Conservation (phyloP, 495 filamentous ascomycete genomes). For the Penicillium robsamsonii region DNA sequence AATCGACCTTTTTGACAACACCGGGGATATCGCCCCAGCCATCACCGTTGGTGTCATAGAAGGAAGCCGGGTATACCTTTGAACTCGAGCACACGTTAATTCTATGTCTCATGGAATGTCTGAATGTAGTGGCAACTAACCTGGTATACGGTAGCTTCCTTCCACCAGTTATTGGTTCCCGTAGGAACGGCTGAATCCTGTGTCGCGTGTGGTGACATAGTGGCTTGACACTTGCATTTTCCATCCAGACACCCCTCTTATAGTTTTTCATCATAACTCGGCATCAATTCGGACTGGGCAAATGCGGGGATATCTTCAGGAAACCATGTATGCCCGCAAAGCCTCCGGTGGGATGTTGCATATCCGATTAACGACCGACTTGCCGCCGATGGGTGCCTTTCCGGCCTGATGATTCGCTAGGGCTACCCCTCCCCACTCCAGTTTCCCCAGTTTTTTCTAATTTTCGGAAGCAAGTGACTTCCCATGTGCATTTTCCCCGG, state of each 20-base stretch:
- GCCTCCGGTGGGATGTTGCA: not conserved
- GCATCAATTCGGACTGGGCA: not conserved
- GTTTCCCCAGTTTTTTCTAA: conserved; percentile 13
- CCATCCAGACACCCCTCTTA: not conserved
- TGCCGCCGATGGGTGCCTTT: not conserved
- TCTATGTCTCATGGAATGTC: not conserved
- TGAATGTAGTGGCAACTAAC: conserved; percentile 7
- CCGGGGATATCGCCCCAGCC: conserved; percentile 60
- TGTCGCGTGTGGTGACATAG: conserved; percentile 20
- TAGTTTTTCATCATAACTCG: not conserved
- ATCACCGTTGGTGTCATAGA: conserved; percentile 56
- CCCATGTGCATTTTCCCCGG: conserved; percentile 11
- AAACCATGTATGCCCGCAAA: conserved; percentile 5
- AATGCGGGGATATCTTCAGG: not conserved
- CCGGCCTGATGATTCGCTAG: conserved; percentile 5
- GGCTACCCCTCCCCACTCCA: not conserved
- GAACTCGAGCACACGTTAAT: not conserved
- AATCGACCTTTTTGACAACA: conserved; percentile 52
- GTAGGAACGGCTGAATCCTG: conserved; percentile 13
- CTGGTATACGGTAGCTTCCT: conserved; percentile 50
- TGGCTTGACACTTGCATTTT: not conserved
- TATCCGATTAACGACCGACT: conserved; percentile 18
- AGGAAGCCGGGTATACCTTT: conserved; percentile 27
- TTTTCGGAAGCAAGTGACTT: conserved; percentile 6
- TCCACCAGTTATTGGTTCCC: conserved; percentile 37